A percentile compares a stretch with the other conserved stretches of the same genome.
These are phyloP conservation scores for Tylopilus rubrobrunneus DNA, from an alignment of 768 basidiomycete genomes.

Conservation along the genomic window DNA sequence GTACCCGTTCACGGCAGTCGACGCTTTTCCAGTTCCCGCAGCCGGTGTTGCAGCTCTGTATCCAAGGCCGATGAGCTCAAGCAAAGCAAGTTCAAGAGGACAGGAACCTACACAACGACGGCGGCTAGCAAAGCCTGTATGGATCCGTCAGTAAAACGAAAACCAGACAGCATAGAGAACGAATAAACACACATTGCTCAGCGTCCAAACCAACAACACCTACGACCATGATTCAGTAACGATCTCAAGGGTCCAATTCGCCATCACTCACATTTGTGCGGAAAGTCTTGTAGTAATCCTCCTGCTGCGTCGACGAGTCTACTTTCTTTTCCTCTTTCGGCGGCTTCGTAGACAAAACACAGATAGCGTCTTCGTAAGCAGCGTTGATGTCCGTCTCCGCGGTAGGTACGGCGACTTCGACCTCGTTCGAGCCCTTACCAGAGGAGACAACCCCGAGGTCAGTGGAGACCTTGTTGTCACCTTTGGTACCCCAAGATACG, in stretches of 20 bases:
- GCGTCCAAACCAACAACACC: slow-evolving; percentile 83
- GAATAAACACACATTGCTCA: slow-evolving; percentile 64
- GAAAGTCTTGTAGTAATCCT: slow-evolving; percentile 86
- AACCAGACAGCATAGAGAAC: background rate
- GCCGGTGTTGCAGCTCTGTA: background rate
- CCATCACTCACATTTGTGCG: slow-evolving; percentile 65
- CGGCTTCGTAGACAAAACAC: slow-evolving; percentile 75
- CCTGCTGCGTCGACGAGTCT: slow-evolving; percentile 61
- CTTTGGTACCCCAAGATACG: slow-evolving; percentile 95
- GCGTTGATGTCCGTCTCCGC: slow-evolving; percentile 86
- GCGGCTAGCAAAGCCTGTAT: slow-evolving; percentile 67
- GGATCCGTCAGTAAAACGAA: slow-evolving; percentile 7
- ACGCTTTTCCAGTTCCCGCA: background rate
- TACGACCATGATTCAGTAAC: slow-evolving; percentile 21
- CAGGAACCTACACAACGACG: slow-evolving; percentile 62
- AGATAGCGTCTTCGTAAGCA: slow-evolving; percentile 87
- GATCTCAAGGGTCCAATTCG: background rate
- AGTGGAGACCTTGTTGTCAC: slow-evolving; percentile 79
- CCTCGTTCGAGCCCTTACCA: slow-evolving; percentile 56
- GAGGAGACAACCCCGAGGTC: slow-evolving; percentile 81
- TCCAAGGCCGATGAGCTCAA: background rate
- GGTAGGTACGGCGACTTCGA: slow-evolving; percentile 81
- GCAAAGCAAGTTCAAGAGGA: background rate
- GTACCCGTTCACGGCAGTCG: background rate
- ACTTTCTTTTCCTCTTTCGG: slow-evolving; percentile 64